These are phyloP conservation scores for Yarrowia yakushimensis DNA, from an alignment of 805 yeast species.

Conservation along the genomic window DNA sequence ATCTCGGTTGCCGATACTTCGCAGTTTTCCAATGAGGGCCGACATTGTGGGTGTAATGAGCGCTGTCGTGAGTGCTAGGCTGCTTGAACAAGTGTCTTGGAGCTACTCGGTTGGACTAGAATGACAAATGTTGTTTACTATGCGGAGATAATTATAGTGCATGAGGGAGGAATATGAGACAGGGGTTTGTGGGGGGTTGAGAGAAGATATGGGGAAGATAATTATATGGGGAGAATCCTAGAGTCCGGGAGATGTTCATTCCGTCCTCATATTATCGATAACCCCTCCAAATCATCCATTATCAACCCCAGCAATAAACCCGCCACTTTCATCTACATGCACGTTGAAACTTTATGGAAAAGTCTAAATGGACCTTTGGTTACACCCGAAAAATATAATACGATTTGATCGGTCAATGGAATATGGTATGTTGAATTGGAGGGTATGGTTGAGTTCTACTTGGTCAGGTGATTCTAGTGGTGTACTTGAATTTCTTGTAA, in stretches of 20 bases:
- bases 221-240: background rate
- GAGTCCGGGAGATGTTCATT: background rate
- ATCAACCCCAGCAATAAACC: too few species aligned
- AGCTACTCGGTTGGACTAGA: background rate
- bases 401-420: too few species aligned
- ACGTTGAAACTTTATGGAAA: background rate
- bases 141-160: background rate
- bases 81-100: too few species aligned
- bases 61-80: background rate
- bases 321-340: background rate
- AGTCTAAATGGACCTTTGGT: background rate
- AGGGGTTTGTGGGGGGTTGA: background rate
- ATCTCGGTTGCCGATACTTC: constrained; percentile 34
- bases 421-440: too few species aligned
- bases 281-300: too few species aligned
- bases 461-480: too few species aligned
- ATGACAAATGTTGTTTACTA: background rate
- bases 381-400: background rate
- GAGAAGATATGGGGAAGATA: background rate
- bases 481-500: too few species aligned
- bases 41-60: background rate
- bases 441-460: too few species aligned
- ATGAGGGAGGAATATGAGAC: too few species aligned
- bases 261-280: too few species aligned
- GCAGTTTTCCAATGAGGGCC: constrained; percentile 20